phyloP scores from a whole-genome alignment of 1,139 yeast genomes.

The Pichiaceae sp. region DNA sequence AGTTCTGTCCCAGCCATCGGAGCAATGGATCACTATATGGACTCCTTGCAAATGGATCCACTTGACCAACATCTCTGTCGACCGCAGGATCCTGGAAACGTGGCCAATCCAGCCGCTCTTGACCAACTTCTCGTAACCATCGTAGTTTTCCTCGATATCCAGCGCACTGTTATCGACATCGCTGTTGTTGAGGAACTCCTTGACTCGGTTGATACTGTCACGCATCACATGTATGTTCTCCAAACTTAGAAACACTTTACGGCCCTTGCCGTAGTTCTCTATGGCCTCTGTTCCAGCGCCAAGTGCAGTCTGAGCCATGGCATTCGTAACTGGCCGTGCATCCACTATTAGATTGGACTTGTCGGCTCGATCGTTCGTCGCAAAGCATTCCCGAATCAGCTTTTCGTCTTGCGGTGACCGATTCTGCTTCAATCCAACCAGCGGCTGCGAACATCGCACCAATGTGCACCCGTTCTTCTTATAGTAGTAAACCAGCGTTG shows the following conservation, averaged over 20 bases:
- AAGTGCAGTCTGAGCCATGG: constrained; percentile 92
- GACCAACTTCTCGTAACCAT: constrained; percentile 30
- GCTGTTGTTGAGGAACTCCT: constrained; percentile 56
- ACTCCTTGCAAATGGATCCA: constrained; percentile 76
- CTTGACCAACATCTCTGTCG: constrained; percentile 71
- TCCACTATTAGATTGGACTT: constrained; percentile 73
- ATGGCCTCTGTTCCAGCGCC: constrained; percentile 96
- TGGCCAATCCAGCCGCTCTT: constrained; percentile 80
- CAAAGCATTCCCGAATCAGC: constrained; percentile 64
- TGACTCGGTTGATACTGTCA: constrained; percentile 63
- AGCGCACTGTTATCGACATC: constrained; percentile 34
- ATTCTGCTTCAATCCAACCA: constrained; percentile 83
- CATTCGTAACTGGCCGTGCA: constrained; percentile 87
- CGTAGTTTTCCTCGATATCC: constrained; percentile 9
- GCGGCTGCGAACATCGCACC: constrained; percentile 86
- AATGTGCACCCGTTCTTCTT: constrained; percentile 67
- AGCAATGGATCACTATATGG: constrained; percentile 83
- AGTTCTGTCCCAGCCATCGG: constrained; percentile 98
- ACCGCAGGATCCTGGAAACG: constrained; percentile 57
- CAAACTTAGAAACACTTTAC: constrained; percentile 74
- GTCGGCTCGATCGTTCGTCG: constrained; percentile 25
- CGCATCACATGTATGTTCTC: constrained; percentile 95
- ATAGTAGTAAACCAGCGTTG: constrained; percentile 74
- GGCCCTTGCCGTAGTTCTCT: constrained; percentile 61
- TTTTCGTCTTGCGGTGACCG: constrained; percentile 90